These are phyloP conservation scores for Pichia heedii DNA, from an alignment of 805 yeast genomes.

Conservation along the genomic window DNA sequence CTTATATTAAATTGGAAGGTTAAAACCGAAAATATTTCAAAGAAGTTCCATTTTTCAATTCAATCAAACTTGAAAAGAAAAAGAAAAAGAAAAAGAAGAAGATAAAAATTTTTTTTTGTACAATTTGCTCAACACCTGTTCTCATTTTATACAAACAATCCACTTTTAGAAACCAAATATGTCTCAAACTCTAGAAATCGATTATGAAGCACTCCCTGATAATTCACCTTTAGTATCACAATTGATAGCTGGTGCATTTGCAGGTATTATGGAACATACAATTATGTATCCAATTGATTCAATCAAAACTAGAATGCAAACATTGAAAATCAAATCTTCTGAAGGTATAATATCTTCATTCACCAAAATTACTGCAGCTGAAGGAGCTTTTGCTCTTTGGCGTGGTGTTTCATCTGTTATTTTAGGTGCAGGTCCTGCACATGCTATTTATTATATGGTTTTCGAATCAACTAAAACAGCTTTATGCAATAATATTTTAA, in stretches of 20 bases:
- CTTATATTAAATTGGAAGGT: too few species aligned
- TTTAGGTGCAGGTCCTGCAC: conserved; percentile 99
- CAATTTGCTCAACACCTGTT: not conserved
- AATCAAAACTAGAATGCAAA: conserved; percentile 93
- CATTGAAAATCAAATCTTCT: conserved; percentile 24
- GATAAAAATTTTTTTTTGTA: not conserved
- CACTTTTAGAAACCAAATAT: not conserved
- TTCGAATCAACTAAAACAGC: conserved; percentile 72
- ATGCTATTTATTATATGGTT: conserved; percentile 92
- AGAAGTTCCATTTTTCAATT: too few species aligned
- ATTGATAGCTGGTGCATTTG: conserved; percentile 89
- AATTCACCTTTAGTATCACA: conserved; percentile 77
- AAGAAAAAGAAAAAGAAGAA: too few species aligned
- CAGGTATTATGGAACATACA: conserved; percentile 98
- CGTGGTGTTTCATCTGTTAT: conserved; percentile 88
- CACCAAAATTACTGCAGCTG: conserved; percentile 69
- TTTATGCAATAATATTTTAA: conserved; percentile 29
- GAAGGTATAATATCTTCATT: conserved; percentile 56
- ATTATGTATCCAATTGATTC: conserved; percentile 96
- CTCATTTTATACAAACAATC: not conserved
- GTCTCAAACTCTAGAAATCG: conserved; percentile 40
- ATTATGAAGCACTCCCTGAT: conserved; percentile 87
- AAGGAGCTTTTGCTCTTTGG: conserved; percentile 87
- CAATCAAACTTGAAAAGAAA: too few species aligned
- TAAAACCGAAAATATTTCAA: too few species aligned